Evolutionary conservation across 1,139 yeast species (phyloP).

Genomic region (Nadsonia starkeyi-henricii): DNA sequence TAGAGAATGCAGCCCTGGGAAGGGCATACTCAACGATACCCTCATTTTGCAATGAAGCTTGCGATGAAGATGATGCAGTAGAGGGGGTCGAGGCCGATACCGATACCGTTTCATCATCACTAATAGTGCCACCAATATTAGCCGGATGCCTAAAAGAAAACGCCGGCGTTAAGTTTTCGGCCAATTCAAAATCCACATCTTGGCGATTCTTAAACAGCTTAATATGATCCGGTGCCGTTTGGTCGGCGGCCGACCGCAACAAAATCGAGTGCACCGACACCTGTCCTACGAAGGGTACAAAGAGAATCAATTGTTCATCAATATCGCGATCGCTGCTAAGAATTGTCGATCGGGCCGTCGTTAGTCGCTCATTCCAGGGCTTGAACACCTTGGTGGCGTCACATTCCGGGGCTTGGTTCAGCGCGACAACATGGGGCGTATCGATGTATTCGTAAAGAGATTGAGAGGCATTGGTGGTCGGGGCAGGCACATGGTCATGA

Average conservation of each 20-base stretch:
- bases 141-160: constrained; percentile 51
- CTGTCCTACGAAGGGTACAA: constrained; percentile 65
- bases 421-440: constrained; percentile 43
- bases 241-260: constrained; percentile 49
- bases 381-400: constrained; percentile 33
- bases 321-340: constrained; percentile 72
- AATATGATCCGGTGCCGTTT: constrained; percentile 51
- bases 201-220: constrained; percentile 60
- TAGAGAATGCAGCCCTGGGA: constrained; percentile 63
- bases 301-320: constrained; percentile 65
- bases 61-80: constrained; percentile 9
- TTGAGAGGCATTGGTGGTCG: constrained; percentile 58
- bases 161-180: constrained; percentile 36
- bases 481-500: constrained; percentile 45
- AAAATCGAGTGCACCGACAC: constrained; percentile 66
- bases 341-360: constrained; percentile 24
- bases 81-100: neutral
- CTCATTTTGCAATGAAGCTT: constrained; percentile 22
- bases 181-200: constrained; percentile 57
- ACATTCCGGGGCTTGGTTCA: constrained; percentile 45
- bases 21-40: constrained; percentile 74
- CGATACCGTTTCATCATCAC: constrained; percentile 16
- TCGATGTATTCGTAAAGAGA: constrained; percentile 52
- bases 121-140: constrained; percentile 24
- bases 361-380: constrained; percentile 37